A percentile compares a stretch with the other conserved stretches of the same genome.
Conservation (phyloP, 1,284 basidiomycete species). For the Sanguinoderma infundibulare region DNA sequence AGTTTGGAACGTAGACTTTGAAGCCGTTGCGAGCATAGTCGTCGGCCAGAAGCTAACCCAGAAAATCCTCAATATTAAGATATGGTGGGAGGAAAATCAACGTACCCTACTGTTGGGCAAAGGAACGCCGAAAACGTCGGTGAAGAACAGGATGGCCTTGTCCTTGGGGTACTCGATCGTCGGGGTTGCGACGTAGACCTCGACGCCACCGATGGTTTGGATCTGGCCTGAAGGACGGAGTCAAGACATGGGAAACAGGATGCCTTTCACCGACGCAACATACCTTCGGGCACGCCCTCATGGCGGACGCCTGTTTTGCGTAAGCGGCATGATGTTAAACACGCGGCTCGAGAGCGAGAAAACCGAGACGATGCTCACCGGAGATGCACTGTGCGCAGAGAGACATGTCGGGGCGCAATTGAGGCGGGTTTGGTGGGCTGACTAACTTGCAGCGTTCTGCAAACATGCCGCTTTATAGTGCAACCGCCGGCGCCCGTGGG, state of each 20-base stretch:
- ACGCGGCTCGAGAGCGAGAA: neutral
- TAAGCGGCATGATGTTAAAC: neutral
- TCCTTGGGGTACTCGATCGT: slow-evolving; percentile 51
- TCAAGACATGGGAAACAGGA: neutral
- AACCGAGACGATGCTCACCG: slow-evolving; percentile 17
- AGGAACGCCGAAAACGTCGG: slow-evolving; percentile 53
- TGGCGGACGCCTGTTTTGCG: slow-evolving; percentile 35
- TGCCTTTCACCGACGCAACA: neutral
- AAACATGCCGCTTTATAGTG: neutral
- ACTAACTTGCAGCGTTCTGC: neutral
- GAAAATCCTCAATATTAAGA: neutral
- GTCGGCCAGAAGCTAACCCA: slow-evolving; percentile 46
- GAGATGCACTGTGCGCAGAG: slow-evolving; percentile 30
- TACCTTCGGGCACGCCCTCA: slow-evolving; percentile 37
- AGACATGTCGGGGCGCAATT: slow-evolving; percentile 23
- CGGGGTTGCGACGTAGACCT: slow-evolving; percentile 54
- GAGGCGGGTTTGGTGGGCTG: neutral
- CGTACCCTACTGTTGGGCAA: slow-evolving; percentile 47
- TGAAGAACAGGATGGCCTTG: slow-evolving; percentile 57
- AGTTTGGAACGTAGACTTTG: slow-evolving; percentile 50
- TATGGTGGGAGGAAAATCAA: neutral
- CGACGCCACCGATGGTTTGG: slow-evolving; percentile 49
- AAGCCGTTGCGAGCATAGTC: slow-evolving; percentile 59
- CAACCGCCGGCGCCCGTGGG: neutral
- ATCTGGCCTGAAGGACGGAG: slow-evolving; percentile 35